Conservation (phyloP, 441 rosid species). For the Raphanus hybrid region DNA sequence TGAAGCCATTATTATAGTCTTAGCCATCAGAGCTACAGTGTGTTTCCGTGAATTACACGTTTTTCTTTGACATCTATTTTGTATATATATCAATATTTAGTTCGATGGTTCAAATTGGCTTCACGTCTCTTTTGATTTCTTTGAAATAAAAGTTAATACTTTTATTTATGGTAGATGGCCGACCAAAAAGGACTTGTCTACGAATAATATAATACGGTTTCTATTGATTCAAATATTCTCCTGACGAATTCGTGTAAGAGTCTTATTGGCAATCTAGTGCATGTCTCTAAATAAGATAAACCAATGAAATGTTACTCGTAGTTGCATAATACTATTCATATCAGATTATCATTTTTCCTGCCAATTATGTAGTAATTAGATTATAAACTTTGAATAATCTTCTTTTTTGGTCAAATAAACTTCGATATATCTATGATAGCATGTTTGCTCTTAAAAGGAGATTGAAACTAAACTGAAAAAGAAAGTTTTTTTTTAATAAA, state of each 20-base stretch:
- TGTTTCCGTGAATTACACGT: slow-evolving; percentile 35
- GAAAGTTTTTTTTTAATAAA: neutral
- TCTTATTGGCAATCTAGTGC: slow-evolving; percentile 4
- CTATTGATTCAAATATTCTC: neutral
- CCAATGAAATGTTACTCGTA: neutral
- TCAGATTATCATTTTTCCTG: neutral
- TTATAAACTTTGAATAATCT: neutral
- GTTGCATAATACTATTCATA: neutral
- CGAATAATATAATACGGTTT: slow-evolving; percentile 1
- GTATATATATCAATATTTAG: neutral
- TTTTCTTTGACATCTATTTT: slow-evolving; percentile 17
- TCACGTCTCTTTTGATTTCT: neutral
- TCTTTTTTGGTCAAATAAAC: no score
- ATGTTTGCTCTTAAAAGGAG: neutral
- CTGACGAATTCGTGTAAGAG: neutral
- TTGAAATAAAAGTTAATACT: neutral
- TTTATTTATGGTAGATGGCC: slow-evolving; percentile 1
- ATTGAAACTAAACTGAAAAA: neutral
- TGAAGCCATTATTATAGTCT: slow-evolving; percentile 7
- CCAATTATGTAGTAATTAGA: neutral
- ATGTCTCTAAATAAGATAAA: slow-evolving; percentile 10
- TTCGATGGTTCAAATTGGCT: slow-evolving; percentile 21
- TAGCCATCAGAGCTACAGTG: slow-evolving; percentile 39
- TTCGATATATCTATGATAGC: neutral
- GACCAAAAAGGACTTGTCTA: neutral